Base-by-base conservation (phyloP, 2,329 filamentous ascomycete species). In the Cercospora sp. region DNA sequence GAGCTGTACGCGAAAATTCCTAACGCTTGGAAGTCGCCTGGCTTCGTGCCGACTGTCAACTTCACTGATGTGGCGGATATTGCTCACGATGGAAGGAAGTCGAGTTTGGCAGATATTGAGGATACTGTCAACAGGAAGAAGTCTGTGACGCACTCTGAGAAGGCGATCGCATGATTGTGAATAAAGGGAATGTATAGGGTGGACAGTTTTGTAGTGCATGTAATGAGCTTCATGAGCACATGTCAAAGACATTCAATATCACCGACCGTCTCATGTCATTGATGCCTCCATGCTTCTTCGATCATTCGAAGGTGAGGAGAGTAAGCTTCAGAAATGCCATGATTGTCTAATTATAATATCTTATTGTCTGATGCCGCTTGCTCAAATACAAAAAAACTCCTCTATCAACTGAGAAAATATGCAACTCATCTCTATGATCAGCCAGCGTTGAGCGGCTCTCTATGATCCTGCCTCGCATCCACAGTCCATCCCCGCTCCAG, bases 1-100 rank as follows among this genome's bases (percentile, higher is more conserved):
- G 87, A 92, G 81, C 80, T 94, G 60, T 94, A 94, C 79, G 81
- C 81, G 24, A 90, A 91, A 78, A 85, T 90, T 30, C 77, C 75
- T 6, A 79, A 82, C 51, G 89, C 90, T 1, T 85, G 87, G 79
- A 79, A 88, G 71, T 88, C 85, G 3, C 79, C 77, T 5, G 74
- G 78, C 12, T 91, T 84, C 69, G 79, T 81, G 10, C 84, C 84
- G 1, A 83, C 82, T 0, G 80, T 84, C 12, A 77, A 78, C 61
- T 85, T 82, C 75, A 78, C 79, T 32, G 83, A 84, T 62, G 81
- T 85, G 5, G 74, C 80, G 28, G 82, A 84, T 28, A 71, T 78
- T 3, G 68, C 61, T 9, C 71, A 69, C 13, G 72, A 73, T 21
- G 67, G 65, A n/a, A 70, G 78, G 21, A 74, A 74, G 65, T 53